Conservation (phyloP, 352 stramenopile species). For the Peronosclerospora sorghi region DNA sequence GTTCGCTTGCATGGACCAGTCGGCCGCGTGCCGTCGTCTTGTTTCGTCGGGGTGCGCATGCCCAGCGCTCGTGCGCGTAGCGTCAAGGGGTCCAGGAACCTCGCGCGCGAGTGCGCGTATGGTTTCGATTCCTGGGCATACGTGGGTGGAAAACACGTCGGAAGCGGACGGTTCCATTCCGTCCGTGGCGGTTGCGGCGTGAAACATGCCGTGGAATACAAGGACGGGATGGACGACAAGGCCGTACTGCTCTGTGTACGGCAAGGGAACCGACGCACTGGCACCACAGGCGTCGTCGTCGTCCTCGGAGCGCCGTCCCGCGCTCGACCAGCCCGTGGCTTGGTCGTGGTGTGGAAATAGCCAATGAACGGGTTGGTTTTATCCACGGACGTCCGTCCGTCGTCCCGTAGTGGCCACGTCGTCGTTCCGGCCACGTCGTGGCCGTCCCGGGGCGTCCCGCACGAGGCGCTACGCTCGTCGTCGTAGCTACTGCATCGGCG, state of each 20-base stretch:
- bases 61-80: slow-evolving; percentile 10
- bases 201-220: slow-evolving; percentile 25
- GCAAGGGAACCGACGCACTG: slow-evolving; percentile 15
- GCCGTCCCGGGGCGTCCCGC: slow-evolving; percentile 11
- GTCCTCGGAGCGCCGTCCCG: not conserved
- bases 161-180: slow-evolving; percentile 33
- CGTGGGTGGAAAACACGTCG: slow-evolving; percentile 32
- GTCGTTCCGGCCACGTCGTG: slow-evolving; percentile 1
- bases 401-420: slow-evolving; percentile 26
- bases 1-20: slow-evolving; percentile 16
- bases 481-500: slow-evolving; percentile 2
- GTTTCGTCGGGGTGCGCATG: slow-evolving; percentile 6
- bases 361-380: slow-evolving; percentile 84
- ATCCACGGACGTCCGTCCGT: slow-evolving; percentile 44
- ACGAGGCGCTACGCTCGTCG: slow-evolving; percentile 18
- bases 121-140: slow-evolving; percentile 11
- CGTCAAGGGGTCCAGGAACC: slow-evolving; percentile 18
- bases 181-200: slow-evolving; percentile 34
- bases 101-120: slow-evolving; percentile 11
- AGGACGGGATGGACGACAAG: slow-evolving; percentile 25
- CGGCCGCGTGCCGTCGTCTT: slow-evolving; percentile 3
- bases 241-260: slow-evolving; percentile 28
- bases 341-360: slow-evolving; percentile 59
- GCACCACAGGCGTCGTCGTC: slow-evolving; percentile 6
- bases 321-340: slow-evolving; percentile 8